A percentile compares a stretch with the other conserved stretches of the same genome.
phyloP scores from a whole-genome alignment of 2,329 filamentous ascomycete genomes.

The Plectosphaerella sp. region DNA sequence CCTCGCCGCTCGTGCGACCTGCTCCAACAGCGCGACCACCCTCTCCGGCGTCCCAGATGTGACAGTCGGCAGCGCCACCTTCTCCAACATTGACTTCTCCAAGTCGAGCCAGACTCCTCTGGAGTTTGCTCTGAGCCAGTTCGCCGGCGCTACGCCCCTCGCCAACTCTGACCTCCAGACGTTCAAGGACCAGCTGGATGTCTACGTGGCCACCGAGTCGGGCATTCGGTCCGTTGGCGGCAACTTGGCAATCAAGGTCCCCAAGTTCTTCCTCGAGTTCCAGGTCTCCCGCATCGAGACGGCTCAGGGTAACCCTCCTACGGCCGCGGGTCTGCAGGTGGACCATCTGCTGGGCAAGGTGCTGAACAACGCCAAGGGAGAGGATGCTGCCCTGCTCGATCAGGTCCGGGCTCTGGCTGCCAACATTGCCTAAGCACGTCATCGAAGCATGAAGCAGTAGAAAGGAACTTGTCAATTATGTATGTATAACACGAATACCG shows the following conservation, averaged over 20 bases:
- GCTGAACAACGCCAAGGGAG: constrained; percentile 45
- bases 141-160: constrained; percentile 47
- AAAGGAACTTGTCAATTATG: too few relatives aligned
- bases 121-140: constrained; percentile 47
- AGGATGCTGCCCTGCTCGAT: constrained; percentile 43
- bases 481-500: too few relatives aligned
- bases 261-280: constrained; percentile 59
- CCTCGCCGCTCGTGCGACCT: constrained; percentile 45
- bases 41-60: constrained; percentile 53
- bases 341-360: constrained; percentile 55
- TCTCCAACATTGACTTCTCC: constrained; percentile 37
- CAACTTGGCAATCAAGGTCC: constrained; percentile 53
- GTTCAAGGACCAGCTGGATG: constrained; percentile 50
- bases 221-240: constrained; percentile 52
- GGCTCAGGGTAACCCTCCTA: constrained; percentile 51
- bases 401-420: constrained; percentile 38
- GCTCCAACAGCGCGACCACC: constrained; percentile 40
- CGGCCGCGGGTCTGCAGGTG: constrained; percentile 45
- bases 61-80: constrained; percentile 41
- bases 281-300: constrained; percentile 56
- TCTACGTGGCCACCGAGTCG: constrained; percentile 56
- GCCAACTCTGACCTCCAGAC: constrained; percentile 41
- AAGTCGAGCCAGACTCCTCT: constrained; percentile 34
- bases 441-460: too few relatives aligned
- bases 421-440: neutral